Base-by-base conservation (phyloP, 139 green algal genomes). In the Volvox reticuliferus region DNA sequence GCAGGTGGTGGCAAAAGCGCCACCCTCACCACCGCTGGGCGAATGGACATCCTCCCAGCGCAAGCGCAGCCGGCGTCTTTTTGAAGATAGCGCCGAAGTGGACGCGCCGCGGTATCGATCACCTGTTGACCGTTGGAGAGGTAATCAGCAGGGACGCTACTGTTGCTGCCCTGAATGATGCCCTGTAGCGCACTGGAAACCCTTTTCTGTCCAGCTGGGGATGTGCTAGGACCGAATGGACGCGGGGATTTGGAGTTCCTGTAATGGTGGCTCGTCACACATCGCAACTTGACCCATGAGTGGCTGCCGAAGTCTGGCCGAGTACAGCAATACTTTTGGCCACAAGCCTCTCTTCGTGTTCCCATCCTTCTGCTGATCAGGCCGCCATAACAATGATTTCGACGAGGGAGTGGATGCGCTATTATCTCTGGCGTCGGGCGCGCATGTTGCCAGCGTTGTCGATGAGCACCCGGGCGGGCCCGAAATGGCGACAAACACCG, bases 341-440 rank as follows among this genome's bases (percentile, higher is more conserved):
- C 44, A 55, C 44, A 55, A 5, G 44, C 9, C 44, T 55, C 9
- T 55, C 44, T 55, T 9, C 44, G 44, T 9, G 44, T 55, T 55
- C 44, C 44, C 44, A 55, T 55, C 44, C 44, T 55, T 55, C 5
- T 55, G 44, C 44, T 55, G 65, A 69, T 22, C 68, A 89, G 84
- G 81, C 1, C 73, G 91, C 14, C 87, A 84, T 36, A 85, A 92
- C 75, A 89, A 93, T 6, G 96, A 97, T 69, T 86, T 94, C 19
- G 93, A 89, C 3, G 94, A 96, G 79, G 96, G 95, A 13, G 95
- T 96, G 19, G 95, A 97, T 50, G 96, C 96, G 0, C 92, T 97
- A 88, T 89, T 97, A 65, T 95, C 94, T 0, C 89, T 97, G 65
- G 96, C 96, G 0, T 93, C 81, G 3, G 79, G 95, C 61, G 96